These are phyloP conservation scores for Fusarium virguliforme DNA, from an alignment of 2,329 filamentous ascomycete genomes.

Conservation along the genomic window DNA sequence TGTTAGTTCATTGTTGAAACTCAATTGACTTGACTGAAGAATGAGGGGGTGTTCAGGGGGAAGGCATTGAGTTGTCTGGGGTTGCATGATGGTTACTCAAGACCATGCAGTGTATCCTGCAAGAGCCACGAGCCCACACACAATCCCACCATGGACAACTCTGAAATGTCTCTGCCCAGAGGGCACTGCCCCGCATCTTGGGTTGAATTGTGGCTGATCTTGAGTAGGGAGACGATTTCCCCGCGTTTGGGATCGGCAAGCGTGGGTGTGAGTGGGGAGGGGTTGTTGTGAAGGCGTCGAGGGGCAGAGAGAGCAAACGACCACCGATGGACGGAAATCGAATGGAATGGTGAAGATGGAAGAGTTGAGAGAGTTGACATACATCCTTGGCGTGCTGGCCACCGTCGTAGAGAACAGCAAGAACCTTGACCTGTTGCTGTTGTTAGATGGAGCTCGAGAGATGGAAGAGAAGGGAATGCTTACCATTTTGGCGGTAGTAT, in stretches of 20 bases:
- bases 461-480: constrained; percentile 22
- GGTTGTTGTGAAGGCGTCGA: constrained; percentile 24
- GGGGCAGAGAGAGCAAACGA: constrained; percentile 31
- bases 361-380: constrained; percentile 49
- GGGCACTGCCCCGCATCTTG: constrained; percentile 43
- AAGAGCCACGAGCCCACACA: constrained; percentile 24
- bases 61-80: constrained; percentile 32
- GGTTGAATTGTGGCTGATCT: constrained; percentile 46
- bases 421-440: constrained; percentile 86
- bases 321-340: constrained; percentile 24
- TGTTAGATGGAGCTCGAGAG: constrained; percentile 43
- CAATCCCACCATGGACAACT: constrained; percentile 30
- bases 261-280: constrained; percentile 37
- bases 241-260: constrained; percentile 52
- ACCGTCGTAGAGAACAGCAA: constrained; percentile 94
- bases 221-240: constrained; percentile 45
- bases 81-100: constrained; percentile 35
- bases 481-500: constrained; percentile 52
- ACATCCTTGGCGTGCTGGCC: constrained; percentile 90
- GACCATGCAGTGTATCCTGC: constrained; percentile 35
- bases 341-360: constrained; percentile 16
- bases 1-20: constrained; percentile 39
- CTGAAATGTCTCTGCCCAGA: constrained; percentile 26
- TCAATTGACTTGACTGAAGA: constrained; percentile 29
- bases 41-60: constrained; percentile 18